These are phyloP conservation scores for Moesziomyces sp. DNA, from an alignment of 1,284 basidiomycete species.

Conservation along the genomic window DNA sequence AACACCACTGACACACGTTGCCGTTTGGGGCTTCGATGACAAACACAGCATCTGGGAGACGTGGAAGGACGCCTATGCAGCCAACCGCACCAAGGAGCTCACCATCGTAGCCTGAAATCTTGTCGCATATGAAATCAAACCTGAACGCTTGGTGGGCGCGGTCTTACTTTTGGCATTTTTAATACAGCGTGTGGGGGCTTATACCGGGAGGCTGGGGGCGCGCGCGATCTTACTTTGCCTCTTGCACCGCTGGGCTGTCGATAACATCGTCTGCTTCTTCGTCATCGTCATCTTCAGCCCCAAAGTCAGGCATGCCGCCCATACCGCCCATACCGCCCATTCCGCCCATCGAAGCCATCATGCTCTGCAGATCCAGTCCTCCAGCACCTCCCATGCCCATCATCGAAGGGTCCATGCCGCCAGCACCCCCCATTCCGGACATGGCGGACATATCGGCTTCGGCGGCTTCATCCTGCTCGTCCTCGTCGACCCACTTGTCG, in stretches of 20 bases:
- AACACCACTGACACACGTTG: background rate
- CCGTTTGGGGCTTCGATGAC: background rate
- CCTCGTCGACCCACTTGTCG: constrained; percentile 69
- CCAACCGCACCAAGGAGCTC: constrained; percentile 62
- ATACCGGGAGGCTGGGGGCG: background rate
- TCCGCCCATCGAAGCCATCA: constrained; percentile 54
- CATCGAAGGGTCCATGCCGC: too few relatives aligned
- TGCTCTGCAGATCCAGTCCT: too few relatives aligned
- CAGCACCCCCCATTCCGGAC: too few relatives aligned
- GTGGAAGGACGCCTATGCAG: constrained; percentile 65
- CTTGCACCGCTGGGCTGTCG: constrained; percentile 23
- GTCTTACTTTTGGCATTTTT: too few relatives aligned
- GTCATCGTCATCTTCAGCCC: constrained; percentile 52
- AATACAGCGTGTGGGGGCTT: background rate
- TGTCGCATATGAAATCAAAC: too few relatives aligned
- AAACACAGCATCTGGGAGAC: constrained; percentile 62
- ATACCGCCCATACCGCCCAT: constrained; percentile 69
- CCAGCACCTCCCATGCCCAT: too few relatives aligned
- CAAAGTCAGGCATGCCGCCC: constrained; percentile 47
- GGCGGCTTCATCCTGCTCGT: constrained; percentile 63
- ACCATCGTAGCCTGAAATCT: constrained; percentile 53
- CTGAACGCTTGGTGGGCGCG: too few relatives aligned
- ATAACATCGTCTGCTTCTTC: constrained; percentile 68
- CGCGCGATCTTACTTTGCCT: constrained; percentile 28
- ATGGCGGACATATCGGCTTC: constrained; percentile 15